Evolutionary conservation across 2,329 filamentous ascomycete species (phyloP), one percentile per base, ranked within the genome.

Genomic region (Pezicula rhizophila): DNA sequence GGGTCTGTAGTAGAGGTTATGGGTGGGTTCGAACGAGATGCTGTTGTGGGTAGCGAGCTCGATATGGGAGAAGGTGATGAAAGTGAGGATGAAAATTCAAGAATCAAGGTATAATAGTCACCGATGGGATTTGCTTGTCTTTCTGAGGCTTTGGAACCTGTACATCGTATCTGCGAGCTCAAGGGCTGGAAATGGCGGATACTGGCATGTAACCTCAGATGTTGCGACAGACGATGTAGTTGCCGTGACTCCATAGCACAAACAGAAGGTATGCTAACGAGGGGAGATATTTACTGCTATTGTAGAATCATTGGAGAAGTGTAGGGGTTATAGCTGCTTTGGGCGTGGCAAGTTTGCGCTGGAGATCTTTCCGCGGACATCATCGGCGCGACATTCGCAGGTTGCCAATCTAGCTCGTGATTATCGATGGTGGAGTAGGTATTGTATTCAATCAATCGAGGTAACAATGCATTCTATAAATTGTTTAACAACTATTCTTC

Each of bases 41-140:
- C 49, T 28, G 53, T 55, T 28, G 52, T 57, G 17, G 57, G 55
- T 4, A 53, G 60, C 17, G 57, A 52, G 38, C 45, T 52, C 6
- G 45, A 46, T 42, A 51, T 50, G 10, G 26, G 17, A 17, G 59
- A 51, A 8, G 28, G 28, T 4, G 28, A 31, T 4, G 5, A 10
- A 10, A 10, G 11, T 12, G 28, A 31, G 28, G 28, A 31, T 12
- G 5, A 73, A 4, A 66, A 67, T 43, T 70, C 67, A 40, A 83
- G 69, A 20, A 84, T 73, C n/a, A 69, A 64, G 54, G 80, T 73
- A 64, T 84, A 84, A 67, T 80, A 84, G 34, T 68, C 63, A 1
- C 80, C 80, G 1, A 82, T 67, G 0, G 79, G 78, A 14, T 68
- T 66, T n/a, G 55, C 61, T 57, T 66, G 63, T 35, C 59, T 48